Evolutionary conservation across 169 alveolate species (phyloP).

Genomic region (Perkinsus marinus): DNA sequence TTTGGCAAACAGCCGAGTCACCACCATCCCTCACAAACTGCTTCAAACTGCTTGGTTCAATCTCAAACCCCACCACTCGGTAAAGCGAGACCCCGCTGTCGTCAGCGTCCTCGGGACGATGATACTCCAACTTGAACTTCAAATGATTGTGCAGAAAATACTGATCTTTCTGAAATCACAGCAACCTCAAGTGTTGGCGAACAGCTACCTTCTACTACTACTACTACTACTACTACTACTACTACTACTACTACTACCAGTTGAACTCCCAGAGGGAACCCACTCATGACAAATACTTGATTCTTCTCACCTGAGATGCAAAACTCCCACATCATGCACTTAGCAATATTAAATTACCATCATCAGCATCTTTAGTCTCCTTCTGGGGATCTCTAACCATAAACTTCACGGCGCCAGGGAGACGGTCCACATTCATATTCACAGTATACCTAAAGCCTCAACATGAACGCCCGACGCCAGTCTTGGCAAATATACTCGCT

Average conservation of each 20-base stretch:
- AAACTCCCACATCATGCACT: not conserved
- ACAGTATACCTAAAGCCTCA: not conserved
- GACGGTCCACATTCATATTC: not conserved
- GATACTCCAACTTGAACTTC: constrained; percentile 27
- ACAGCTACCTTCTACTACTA: not conserved
- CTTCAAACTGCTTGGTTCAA: constrained; percentile 31
- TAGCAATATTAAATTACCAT: not conserved
- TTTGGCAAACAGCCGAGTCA: not conserved
- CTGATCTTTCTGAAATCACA: not conserved
- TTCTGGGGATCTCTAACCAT: not conserved
- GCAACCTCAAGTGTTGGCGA: not conserved
- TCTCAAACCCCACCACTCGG: constrained; percentile 52
- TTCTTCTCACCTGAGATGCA: not conserved
- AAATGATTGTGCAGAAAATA: constrained; percentile 27
- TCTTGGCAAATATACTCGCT: too few relatives aligned
- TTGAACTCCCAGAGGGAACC: not conserved
- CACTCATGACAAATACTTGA: not conserved
- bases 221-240: too few relatives aligned
- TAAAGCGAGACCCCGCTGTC: constrained; percentile 2
- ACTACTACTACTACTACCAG: too few relatives aligned
- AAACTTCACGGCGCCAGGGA: not conserved
- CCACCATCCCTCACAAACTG: constrained; percentile 2
- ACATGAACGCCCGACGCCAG: too few relatives aligned
- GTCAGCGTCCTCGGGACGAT: not conserved
- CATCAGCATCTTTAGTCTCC: not conserved